Evolutionary conservation across 768 basidiomycete genomes (phyloP).

Genomic region (Tricholoma saponaceum): DNA sequence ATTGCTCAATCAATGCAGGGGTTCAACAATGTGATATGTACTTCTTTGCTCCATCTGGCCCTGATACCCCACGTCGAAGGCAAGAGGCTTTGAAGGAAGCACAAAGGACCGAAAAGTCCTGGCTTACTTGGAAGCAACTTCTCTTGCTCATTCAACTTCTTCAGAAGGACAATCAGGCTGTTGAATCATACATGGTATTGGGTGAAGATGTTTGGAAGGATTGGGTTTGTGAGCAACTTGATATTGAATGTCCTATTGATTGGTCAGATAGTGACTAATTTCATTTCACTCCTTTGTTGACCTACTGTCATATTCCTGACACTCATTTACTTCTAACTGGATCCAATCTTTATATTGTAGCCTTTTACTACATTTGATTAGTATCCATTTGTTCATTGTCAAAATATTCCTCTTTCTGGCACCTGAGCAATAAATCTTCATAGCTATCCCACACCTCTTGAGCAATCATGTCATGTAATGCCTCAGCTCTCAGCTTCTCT

Average conservation of each 20-base stretch:
- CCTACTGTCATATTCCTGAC: neutral
- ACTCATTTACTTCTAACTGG: neutral
- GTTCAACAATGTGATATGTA: neutral
- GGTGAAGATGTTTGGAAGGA: neutral
- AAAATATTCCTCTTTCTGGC: neutral
- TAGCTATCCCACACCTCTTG: slow-evolving; percentile 27
- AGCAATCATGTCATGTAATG: slow-evolving; percentile 22
- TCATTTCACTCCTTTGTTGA: neutral
- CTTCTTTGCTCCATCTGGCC: slow-evolving; percentile 7
- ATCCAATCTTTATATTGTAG: no score
- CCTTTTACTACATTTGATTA: neutral
- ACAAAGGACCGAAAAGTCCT: slow-evolving; percentile 8
- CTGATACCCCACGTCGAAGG: slow-evolving; percentile 9
- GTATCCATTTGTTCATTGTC: neutral
- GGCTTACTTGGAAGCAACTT: slow-evolving; percentile 8
- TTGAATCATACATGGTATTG: slow-evolving; percentile 13
- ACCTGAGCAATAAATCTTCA: slow-evolving; percentile 1
- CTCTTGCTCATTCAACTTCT: slow-evolving; percentile 9
- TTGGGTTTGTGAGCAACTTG: neutral
- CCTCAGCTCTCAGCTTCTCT: slow-evolving; percentile 11
- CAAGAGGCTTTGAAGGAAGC: slow-evolving; percentile 10
- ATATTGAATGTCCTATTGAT: neutral
- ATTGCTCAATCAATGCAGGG: neutral
- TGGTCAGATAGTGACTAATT: neutral
- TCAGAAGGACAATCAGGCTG: slow-evolving; percentile 12